A percentile compares a stretch with the other conserved stretches of the same genome.
Conservation (phyloP, 768 basidiomycete genomes). For the Termitomyces sp. region DNA sequence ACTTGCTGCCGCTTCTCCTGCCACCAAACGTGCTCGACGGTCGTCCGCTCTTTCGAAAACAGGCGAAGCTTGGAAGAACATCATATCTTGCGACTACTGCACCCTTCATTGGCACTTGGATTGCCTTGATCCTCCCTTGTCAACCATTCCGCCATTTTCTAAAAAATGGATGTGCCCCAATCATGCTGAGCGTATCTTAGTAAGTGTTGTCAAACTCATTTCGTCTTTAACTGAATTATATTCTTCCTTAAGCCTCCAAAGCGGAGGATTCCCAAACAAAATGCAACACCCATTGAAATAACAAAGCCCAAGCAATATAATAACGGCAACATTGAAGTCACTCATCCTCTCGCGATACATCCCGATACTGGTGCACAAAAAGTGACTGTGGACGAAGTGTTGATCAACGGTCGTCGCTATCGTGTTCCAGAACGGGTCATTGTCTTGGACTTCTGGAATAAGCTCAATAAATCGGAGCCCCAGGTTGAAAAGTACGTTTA, state of each 20-base stretch:
- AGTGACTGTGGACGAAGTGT: conserved; percentile 71
- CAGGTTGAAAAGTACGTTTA: conserved; percentile 36
- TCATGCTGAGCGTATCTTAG: conserved; percentile 83
- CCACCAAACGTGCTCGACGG: conserved; percentile 51
- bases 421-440: conserved; percentile 90
- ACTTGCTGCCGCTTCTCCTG: conserved; percentile 46
- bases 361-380: conserved; percentile 33
- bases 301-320: conserved; percentile 71
- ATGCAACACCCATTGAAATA: conserved; percentile 65
- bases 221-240: conserved; percentile 8
- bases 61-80: conserved; percentile 61
- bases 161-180: conserved; percentile 99
- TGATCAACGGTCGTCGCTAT: conserved; percentile 87
- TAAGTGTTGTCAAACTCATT: conserved; percentile 35
- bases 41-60: conserved; percentile 33
- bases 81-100: conserved; percentile 95
- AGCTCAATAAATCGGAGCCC: conserved; percentile 46
- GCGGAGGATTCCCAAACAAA: conserved; percentile 72
- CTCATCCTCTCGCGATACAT: conserved; percentile 56
- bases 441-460: conserved; percentile 94
- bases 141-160: conserved; percentile 77
- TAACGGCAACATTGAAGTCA: conserved; percentile 89
- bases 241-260: conserved; percentile 58
- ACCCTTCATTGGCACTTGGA: conserved; percentile 95
- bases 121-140: conserved; percentile 88